Conservation (phyloP, 495 filamentous ascomycete species). For the Astrothelium subdiscretum region DNA sequence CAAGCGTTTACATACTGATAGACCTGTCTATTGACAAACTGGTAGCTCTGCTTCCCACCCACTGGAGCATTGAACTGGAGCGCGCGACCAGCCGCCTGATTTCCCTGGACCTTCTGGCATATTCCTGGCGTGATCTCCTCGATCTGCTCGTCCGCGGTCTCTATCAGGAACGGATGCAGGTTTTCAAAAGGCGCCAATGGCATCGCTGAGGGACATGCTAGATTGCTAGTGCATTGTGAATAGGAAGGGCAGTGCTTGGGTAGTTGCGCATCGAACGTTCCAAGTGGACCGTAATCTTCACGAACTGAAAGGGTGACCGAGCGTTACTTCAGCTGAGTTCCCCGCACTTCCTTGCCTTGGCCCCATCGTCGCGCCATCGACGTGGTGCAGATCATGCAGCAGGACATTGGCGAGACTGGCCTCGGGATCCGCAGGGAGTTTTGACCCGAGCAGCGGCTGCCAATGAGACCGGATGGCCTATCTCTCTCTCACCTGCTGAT, state of each 20-base stretch:
- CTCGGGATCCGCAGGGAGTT: not conserved
- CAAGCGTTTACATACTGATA: not conserved
- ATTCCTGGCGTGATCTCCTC: not conserved
- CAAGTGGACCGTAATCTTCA: not conserved
- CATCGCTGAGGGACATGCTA: not conserved
- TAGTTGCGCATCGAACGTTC: not conserved
- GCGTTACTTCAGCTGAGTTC: not conserved
- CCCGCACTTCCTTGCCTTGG: not conserved
- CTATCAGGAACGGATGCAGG: not conserved
- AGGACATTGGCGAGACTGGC: not conserved
- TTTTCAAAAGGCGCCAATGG: not conserved
- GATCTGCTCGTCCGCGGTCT: not conserved
- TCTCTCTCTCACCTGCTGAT: not conserved
- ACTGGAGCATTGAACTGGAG: slow-evolving; percentile 4
- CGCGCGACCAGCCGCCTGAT: not conserved
- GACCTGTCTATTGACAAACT: no score
- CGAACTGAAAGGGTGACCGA: not conserved
- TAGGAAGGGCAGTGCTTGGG: not conserved
- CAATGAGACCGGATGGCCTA: not conserved
- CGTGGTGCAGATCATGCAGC: not conserved
- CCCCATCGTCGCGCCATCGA: not conserved
- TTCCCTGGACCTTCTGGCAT: not conserved
- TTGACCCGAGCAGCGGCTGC: not conserved
- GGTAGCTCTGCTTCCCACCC: no score
- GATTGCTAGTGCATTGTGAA: not conserved